Conservation (phyloP, 352 stramenopile species). For the Blastocystis sp. region DNA sequence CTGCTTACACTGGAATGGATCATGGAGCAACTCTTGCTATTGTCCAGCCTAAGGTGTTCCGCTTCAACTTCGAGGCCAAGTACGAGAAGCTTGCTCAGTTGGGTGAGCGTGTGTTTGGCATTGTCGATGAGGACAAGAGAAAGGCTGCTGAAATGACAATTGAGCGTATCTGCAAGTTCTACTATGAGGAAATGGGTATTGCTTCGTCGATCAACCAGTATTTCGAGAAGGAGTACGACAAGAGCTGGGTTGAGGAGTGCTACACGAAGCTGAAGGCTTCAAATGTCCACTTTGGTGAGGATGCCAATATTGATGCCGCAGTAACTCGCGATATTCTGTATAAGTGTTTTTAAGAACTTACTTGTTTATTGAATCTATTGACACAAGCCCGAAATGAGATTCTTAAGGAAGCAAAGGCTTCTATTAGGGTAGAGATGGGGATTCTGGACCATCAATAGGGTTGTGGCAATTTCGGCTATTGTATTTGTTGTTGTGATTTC, state of each 20-base stretch:
- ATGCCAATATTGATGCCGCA: slow-evolving; percentile 56
- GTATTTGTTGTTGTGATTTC: background rate
- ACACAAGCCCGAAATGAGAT: background rate
- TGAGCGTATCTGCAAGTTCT: slow-evolving; percentile 57
- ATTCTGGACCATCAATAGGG: background rate
- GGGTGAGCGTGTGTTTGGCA: slow-evolving; percentile 60
- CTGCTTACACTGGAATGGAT: slow-evolving; percentile 53
- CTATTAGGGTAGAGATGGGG: background rate
- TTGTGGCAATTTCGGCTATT: background rate
- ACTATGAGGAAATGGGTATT: slow-evolving; percentile 59
- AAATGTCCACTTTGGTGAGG: slow-evolving; percentile 50
- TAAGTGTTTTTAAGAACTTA: slow-evolving; percentile 24
- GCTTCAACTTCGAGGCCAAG: slow-evolving; percentile 50
- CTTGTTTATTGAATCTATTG: slow-evolving; percentile 48
- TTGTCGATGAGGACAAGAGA: slow-evolving; percentile 31
- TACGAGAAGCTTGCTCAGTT: slow-evolving; percentile 58
- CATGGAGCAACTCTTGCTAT: slow-evolving; percentile 51
- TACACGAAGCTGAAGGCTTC: slow-evolving; percentile 3
- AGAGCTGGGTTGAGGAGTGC: slow-evolving; percentile 56
- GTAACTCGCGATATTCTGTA: slow-evolving; percentile 38
- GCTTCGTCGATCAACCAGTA: slow-evolving; percentile 54
- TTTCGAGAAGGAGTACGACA: slow-evolving; percentile 20
- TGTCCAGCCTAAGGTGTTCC: slow-evolving; percentile 57
- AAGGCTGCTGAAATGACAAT: slow-evolving; percentile 47
- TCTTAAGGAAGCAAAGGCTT: background rate